These are phyloP conservation scores for Paxillus ammoniavirescens DNA, from an alignment of 768 basidiomycete genomes.

Conservation along the genomic window DNA sequence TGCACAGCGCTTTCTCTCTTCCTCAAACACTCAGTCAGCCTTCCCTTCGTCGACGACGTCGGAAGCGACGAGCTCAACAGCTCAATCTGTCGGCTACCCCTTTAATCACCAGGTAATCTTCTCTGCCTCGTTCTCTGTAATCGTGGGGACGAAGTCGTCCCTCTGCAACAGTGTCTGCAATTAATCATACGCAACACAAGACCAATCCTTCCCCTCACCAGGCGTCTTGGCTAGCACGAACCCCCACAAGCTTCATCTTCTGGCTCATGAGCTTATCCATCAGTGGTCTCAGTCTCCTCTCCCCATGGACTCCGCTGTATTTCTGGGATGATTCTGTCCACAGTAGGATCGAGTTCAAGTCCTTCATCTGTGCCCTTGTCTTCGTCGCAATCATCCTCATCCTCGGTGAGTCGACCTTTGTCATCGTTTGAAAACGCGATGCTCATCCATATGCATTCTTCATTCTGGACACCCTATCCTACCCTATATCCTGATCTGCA, in stretches of 20 bases:
- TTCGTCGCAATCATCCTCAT: conserved; percentile 67
- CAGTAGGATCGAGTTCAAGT: conserved; percentile 63
- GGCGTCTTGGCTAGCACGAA: conserved; percentile 32
- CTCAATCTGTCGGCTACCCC: not conserved
- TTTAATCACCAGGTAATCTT: not conserved
- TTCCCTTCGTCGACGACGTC: conserved; percentile 16
- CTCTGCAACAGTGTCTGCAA: conserved; percentile 43
- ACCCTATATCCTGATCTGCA: conserved; percentile 5
- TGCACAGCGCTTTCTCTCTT: conserved; percentile 12
- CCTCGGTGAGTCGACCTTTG: conserved; percentile 53
- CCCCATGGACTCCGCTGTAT: conserved; percentile 53
- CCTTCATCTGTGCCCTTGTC: conserved; percentile 67
- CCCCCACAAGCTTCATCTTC: conserved; percentile 47
- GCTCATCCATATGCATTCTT: not conserved
- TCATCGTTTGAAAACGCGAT: not conserved
- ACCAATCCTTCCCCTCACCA: conserved; percentile 30
- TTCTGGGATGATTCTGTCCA: conserved; percentile 50
- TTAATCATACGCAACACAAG: conserved; percentile 25
- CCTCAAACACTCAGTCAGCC: conserved; percentile 7
- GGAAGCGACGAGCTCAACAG: conserved; percentile 11
- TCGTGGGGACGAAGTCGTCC: conserved; percentile 17
- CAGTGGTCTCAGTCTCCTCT: conserved; percentile 59
- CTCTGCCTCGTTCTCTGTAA: not conserved
- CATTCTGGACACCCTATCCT: not conserved
- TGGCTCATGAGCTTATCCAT: conserved; percentile 67